Base-by-base conservation (phyloP, 2,329 filamentous ascomycete genomes). In the Ophiosphaerella narmari region DNA sequence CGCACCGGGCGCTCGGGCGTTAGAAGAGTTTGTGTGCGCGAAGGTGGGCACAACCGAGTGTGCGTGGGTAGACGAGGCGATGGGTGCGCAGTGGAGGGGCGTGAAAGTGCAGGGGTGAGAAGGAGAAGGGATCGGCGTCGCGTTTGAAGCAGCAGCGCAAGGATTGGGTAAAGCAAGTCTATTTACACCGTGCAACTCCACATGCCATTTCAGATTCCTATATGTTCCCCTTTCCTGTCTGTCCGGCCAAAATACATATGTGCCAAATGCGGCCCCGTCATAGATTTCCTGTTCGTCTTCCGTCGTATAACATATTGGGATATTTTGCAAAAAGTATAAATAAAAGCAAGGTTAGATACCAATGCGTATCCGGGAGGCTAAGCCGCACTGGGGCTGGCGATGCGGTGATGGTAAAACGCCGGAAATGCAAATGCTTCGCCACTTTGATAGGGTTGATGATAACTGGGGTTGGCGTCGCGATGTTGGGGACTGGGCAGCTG, bases 21-120 rank as follows among this genome's bases (percentile, higher is more conserved):
- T 91, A 8, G 66, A 86, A 21, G 78, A 84, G 4, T 82, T 85
- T 57, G 78, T 85, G 1, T 70, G 77, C 26, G 73, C 78, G 32
- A 74, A 77, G 47, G 82, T 89, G 1, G 70, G 77, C 1, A 68
- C 77, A 1, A 73, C 87, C 21, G 73, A 82, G 32, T 76, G 81
- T 21, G 66, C 74, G 2, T 90, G 87, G 87, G 53, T 86, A 8
- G 63, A 77, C 26, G 79, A 84, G 60, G 76, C 61, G 0, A 39
- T 63, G 53, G 55, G 43, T 7, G 73, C 67, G 11, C 64, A 72
- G 46, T 81, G 79, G 65, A 66, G 70, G 37, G 75, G 74, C 4
- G 76, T 82, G 0, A 82, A 79, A 18, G 50, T 65, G 3, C 48
- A 45, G 39, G 48, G 16, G 35, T 39, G 13, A 36, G 21, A 14